Evolutionary conservation across 129 eudicot species (phyloP).

Genomic region (Artemisia annua): DNA sequence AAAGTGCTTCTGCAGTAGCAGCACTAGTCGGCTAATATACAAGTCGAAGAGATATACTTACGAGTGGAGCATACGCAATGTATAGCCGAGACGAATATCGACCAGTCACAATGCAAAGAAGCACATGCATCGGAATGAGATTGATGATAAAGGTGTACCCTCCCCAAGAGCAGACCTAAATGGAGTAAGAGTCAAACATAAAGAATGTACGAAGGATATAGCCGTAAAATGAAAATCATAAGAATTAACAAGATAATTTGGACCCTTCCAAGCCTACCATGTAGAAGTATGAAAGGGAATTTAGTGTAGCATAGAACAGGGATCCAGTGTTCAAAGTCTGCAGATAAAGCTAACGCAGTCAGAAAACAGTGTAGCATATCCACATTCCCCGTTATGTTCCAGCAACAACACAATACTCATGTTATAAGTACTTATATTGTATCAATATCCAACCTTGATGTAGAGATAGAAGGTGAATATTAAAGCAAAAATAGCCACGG

Average conservation of each 20-base stretch:
- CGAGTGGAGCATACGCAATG: conserved; percentile 96
- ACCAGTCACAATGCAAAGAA: conserved; percentile 94
- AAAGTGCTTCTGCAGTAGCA: not conserved
- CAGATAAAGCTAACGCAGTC: conserved; percentile 38
- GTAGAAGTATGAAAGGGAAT: conserved; percentile 88
- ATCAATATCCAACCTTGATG: conserved; percentile 58
- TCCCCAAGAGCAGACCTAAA: conserved; percentile 99
- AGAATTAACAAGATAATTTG: conserved; percentile 6
- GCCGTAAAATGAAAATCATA: conserved; percentile 1
- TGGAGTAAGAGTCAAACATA: conserved; percentile 3
- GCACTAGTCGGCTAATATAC: not conserved
- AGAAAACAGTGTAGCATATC: conserved; percentile 21
- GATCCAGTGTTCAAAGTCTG: conserved; percentile 98
- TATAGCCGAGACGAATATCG: conserved; percentile 88
- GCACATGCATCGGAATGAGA: conserved; percentile 97
- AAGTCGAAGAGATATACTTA: conserved; percentile 40
- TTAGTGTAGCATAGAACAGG: conserved; percentile 87
- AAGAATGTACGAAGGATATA: not conserved
- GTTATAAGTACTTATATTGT: not conserved
- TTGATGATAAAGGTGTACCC: conserved; percentile 98
- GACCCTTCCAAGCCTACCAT: conserved; percentile 57
- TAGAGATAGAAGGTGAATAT: conserved; percentile 93
- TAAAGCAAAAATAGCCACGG: conserved; percentile 97
- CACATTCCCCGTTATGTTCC: conserved; percentile 14
- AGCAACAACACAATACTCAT: conserved; percentile 10